Conservation (phyloP, 2,329 filamentous ascomycete genomes). For the Xylariaceae sp. region DNA sequence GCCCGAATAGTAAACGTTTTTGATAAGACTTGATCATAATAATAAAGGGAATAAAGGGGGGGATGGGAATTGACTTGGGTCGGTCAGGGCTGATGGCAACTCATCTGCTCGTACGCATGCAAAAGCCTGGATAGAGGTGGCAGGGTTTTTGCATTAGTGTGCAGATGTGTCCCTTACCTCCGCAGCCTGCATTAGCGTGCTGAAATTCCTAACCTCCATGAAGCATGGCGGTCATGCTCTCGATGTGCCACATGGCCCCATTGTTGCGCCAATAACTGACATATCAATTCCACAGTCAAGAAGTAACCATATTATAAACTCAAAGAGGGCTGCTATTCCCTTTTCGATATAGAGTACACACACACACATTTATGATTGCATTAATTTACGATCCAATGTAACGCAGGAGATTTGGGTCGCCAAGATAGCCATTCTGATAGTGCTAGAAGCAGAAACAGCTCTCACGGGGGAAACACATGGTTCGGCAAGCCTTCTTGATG, state of each 20-base stretch:
- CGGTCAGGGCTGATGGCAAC: not conserved
- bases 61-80: slow-evolving; percentile 11
- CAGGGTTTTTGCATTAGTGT: slow-evolving; percentile 27
- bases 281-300: slow-evolving; percentile 18
- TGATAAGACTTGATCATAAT: slow-evolving; percentile 3
- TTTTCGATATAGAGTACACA: not conserved
- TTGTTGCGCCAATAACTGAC: slow-evolving; percentile 13
- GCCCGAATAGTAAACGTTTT: not conserved
- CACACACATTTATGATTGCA: not conserved
- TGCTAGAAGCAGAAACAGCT: too few relatives aligned
- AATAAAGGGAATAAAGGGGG: slow-evolving; percentile 19
- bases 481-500: not conserved
- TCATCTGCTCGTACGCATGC: not conserved
- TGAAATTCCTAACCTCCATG: slow-evolving; percentile 13
- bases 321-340: not conserved
- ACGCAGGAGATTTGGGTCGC: slow-evolving; percentile 1
- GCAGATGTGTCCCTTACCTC: slow-evolving; percentile 24
- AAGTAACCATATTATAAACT: slow-evolving; percentile 15
- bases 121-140: slow-evolving; percentile 13
- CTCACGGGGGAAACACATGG: too few relatives aligned
- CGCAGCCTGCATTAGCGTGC: slow-evolving; percentile 26
- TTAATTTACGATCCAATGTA: not conserved
- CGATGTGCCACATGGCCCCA: slow-evolving; percentile 15
- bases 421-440: not conserved
- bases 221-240: slow-evolving; percentile 7